These are phyloP conservation scores for Lolium rigidum DNA, from an alignment of 176 grass and related monocot genomes.

Conservation along the genomic window DNA sequence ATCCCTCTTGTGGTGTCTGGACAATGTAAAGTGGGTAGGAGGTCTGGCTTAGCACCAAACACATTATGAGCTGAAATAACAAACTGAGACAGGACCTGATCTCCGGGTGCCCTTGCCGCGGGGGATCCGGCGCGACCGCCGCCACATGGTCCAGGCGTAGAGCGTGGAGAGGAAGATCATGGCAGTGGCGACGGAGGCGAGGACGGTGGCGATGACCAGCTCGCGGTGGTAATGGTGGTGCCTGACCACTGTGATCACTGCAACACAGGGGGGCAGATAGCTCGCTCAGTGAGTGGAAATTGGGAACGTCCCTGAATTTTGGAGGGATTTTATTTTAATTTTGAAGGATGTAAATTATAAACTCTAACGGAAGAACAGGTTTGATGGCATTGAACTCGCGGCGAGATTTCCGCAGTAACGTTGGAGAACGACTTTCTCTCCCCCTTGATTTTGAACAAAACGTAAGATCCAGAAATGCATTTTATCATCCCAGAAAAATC, in stretches of 20 bases:
- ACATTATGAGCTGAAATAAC: background rate
- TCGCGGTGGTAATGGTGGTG: slow-evolving; percentile 73
- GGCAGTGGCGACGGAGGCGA: slow-evolving; percentile 64
- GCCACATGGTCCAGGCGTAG: slow-evolving; percentile 80
- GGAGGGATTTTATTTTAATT: slow-evolving; percentile 2
- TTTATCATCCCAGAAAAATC: background rate
- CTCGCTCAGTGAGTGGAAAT: background rate
- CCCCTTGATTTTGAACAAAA: background rate
- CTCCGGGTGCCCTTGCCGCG: slow-evolving; percentile 48
- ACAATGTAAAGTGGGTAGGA: slow-evolving; percentile 8
- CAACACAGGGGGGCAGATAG: background rate
- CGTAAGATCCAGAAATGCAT: slow-evolving; percentile 26
- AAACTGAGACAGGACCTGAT: slow-evolving; percentile 56
- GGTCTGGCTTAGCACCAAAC: background rate
- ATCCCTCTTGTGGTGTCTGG: slow-evolving; percentile 65
- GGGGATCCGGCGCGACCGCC: slow-evolving; percentile 51
- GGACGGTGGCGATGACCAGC: slow-evolving; percentile 63
- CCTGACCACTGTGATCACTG: slow-evolving; percentile 63
- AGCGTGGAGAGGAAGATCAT: slow-evolving; percentile 67
- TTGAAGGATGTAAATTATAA: background rate
- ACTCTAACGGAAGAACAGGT: slow-evolving; percentile 13
- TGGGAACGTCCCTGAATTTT: background rate
- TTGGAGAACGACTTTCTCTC: background rate
- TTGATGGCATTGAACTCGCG: slow-evolving; percentile 28
- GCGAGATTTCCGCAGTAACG: background rate